phyloP scores from a whole-genome alignment of 2,329 filamentous ascomycete species.

The Capronia epimyces region DNA sequence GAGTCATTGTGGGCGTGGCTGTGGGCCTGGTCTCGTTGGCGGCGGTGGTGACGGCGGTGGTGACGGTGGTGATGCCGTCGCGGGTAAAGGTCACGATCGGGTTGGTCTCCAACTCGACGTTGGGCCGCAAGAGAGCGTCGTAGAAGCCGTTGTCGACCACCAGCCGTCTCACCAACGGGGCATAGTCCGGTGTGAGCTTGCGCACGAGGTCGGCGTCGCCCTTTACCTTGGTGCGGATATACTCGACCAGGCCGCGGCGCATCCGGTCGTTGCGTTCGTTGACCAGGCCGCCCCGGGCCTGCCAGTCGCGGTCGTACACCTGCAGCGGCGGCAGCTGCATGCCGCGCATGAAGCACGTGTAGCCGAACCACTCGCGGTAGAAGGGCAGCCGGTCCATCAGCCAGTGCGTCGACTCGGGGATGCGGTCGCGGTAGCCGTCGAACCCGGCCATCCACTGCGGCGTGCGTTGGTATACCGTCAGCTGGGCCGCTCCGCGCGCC shows the following conservation, averaged over 20 bases:
- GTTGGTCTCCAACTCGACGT: constrained; percentile 18
- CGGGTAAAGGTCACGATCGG: constrained; percentile 29
- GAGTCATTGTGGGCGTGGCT: too few relatives aligned
- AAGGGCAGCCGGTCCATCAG: not conserved
- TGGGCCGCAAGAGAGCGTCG: constrained; percentile 17
- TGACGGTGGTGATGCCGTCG: constrained; percentile 31
- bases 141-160: constrained; percentile 38
- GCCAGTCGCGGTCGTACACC: not conserved
- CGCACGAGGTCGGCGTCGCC: not conserved
- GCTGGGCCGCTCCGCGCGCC: not conserved
- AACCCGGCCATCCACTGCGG: not conserved
- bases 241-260: not conserved
- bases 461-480: not conserved
- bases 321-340: not conserved
- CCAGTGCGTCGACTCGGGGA: not conserved
- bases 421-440: not conserved
- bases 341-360: not conserved
- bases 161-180: constrained; percentile 28
- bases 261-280: not conserved
- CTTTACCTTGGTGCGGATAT: not conserved
- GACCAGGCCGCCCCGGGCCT: not conserved
- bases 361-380: not conserved
- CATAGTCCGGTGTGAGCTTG: not conserved
- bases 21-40: too few relatives aligned
- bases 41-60: constrained; percentile 16